Percentiles rank a stretch among this genome's conserved stretches.
These are phyloP conservation scores for Solanum virginianum DNA, from an alignment of 257 asterid genomes.

Conservation along the genomic window DNA sequence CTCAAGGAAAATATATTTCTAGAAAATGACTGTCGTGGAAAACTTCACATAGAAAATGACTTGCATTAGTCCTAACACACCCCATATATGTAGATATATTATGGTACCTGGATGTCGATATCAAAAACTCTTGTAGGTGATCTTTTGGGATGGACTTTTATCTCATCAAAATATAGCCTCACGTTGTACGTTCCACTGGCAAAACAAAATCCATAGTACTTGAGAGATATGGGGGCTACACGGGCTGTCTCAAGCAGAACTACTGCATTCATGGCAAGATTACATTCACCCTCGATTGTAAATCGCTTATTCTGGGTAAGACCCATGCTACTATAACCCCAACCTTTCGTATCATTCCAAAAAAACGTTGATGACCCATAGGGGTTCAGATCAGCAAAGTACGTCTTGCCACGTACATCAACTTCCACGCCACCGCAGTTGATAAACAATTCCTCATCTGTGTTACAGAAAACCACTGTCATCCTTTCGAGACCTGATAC, in stretches of 20 bases:
- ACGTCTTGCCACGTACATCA: background rate
- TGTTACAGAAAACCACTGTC: background rate
- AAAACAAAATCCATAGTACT: constrained; percentile 13
- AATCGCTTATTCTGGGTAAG: background rate
- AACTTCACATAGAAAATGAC: background rate
- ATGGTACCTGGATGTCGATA: constrained; percentile 3
- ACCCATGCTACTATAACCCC: constrained; percentile 17
- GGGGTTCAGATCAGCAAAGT: background rate
- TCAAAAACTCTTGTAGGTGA: background rate
- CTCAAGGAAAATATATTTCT: background rate
- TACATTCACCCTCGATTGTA: background rate
- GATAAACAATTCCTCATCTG: constrained; percentile 4
- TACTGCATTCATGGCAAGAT: background rate
- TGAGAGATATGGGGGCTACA: background rate
- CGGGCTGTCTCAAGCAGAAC: background rate
- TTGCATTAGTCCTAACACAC: background rate
- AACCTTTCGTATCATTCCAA: background rate
- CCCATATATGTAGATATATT: background rate
- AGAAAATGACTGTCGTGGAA: background rate
- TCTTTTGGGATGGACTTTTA: background rate
- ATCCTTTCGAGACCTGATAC: background rate
- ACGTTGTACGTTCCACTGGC: background rate
- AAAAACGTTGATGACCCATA: background rate
- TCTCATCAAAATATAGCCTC: constrained; percentile 12
- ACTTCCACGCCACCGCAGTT: constrained; percentile 7